Base-by-base conservation (phyloP, 2,329 filamentous ascomycete species). In the Fusarium subglutinans region DNA sequence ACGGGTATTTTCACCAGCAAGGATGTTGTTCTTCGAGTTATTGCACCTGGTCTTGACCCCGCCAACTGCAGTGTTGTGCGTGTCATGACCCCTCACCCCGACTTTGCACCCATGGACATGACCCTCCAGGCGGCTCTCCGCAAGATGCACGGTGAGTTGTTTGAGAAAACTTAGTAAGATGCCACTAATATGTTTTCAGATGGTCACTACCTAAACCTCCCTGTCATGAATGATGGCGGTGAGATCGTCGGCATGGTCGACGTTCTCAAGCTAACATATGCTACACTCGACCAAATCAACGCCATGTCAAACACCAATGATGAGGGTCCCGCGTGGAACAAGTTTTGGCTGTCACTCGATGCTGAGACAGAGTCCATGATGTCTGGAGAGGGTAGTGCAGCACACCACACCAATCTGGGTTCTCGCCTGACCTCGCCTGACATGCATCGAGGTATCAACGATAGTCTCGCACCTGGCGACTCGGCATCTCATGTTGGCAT, bases 171-270 rank as follows among this genome's bases (percentile, higher is more conserved):
- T 33, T 26, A 22, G 45, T 28, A 15, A 37, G 45, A 48, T 48
- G 30, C 44, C 26, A 63, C 55, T 69, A 73, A 77, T 57, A 76
- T 53, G n/a, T 53, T 38, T 56, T 77, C 74, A 97, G 96, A 99
- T 86, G 96, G 96, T 20, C 96, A 99, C 83, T 99, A 99, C 83
- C 90, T 99, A 63, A 99, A 99, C 83, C 87, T 99, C 50, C 96
- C 96, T 14, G 96, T 99, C 72, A 99, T 99, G 96, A 98, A 98
- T 83, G 95, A 97, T 76, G 89, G 90, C 71, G 96, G 96, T 74
- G 96, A 99, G 84, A 99, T 99, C 80, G 96, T 99, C 66, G 96
- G 96, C 79, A 99, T 99, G 96, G 96, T 99, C 33, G 96, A 99
- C 83, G 96, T 99, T 67, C 90, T 99, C 72, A 98, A 98, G 86